These are phyloP conservation scores for Pseudogymnoascus sp. DNA, from an alignment of 2,329 filamentous ascomycete genomes.

Conservation along the genomic window DNA sequence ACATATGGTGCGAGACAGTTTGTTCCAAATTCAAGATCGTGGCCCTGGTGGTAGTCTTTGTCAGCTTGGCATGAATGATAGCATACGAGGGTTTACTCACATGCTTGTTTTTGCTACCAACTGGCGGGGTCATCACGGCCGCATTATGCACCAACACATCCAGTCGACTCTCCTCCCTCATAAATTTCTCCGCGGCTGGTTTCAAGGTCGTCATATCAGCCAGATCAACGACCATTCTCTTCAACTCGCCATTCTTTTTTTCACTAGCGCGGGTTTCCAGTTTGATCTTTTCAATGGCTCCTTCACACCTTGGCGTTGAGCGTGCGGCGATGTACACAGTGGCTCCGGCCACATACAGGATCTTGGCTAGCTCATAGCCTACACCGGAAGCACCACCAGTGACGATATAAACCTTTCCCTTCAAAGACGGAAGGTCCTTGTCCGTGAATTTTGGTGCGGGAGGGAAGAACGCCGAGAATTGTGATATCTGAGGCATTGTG, in stretches of 20 bases:
- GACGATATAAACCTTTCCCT: constrained; percentile 34
- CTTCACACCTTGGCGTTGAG: constrained; percentile 31
- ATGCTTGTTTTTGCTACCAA: constrained; percentile 31
- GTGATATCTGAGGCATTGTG: constrained; percentile 1
- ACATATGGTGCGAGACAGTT: constrained; percentile 20
- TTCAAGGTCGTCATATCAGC: constrained; percentile 25
- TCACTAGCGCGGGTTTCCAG: not conserved
- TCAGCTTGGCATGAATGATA: not conserved
- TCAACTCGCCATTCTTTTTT: constrained; percentile 12
- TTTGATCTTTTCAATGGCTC: constrained; percentile 36
- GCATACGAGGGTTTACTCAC: constrained; percentile 13
- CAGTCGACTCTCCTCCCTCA: constrained; percentile 26
- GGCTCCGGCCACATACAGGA: constrained; percentile 41
- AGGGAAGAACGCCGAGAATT: constrained; percentile 24
- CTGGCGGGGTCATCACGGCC: constrained; percentile 34
- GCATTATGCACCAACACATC: constrained; percentile 40
- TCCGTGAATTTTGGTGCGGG: constrained; percentile 35
- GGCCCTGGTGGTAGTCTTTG: not conserved
- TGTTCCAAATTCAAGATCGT: constrained; percentile 18
- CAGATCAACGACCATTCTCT: constrained; percentile 21
- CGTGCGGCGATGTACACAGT: constrained; percentile 44
- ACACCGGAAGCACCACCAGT: constrained; percentile 32
- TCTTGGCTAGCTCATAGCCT: constrained; percentile 39
- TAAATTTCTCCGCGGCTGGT: constrained; percentile 23
- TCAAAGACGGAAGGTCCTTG: constrained; percentile 31